Base-by-base conservation (phyloP, 2,329 filamentous ascomycete genomes). In the Colletotrichum caudatum region DNA sequence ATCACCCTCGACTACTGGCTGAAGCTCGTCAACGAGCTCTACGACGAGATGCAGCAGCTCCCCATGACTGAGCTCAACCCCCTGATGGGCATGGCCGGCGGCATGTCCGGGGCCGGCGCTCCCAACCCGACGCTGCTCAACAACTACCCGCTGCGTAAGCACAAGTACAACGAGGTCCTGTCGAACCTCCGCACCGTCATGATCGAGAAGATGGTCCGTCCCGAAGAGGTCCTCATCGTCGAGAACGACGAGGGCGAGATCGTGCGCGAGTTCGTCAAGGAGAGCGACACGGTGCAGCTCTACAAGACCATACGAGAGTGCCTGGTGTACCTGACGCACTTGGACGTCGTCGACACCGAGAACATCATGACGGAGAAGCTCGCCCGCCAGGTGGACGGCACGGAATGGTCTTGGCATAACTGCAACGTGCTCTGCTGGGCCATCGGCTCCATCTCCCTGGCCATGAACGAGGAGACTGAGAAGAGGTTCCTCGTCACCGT, bases 371-470 rank as follows among this genome's bases (percentile, higher is more conserved):
- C 96, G 5, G 97, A 99, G 80, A 99, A 99, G 84, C 87, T 99
- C 64, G 92, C 94, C 41, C 92, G 94, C 76, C 96, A 99, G 82
- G 96, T 99, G 16, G 96, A 99, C 80, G 94, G 94, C 29, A 88
- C 89, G 2, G 97, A 99, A 82, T 99, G 96, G 96, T 99, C 97
- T 8, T 99, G 96, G 96, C 94, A 95, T 74, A 99, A 99, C 84
- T 99, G 96, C 90, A 99, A 99, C 84, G 98, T 97, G 7, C 90
- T 99, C 60, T 99, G 96, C 87, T 99, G 96, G 96, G 96, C 96
- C 39, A 99, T 99, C 77, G 96, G 96, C 51, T 99, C 96, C 14
- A 99, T 99, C 76, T 99, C 97, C 1, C 90, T 97, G 68, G 96
- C 96, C 64, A 99, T 99, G 96, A 99, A 98, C 79, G 96, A 99